These are phyloP conservation scores for Trichoderma sp. DNA, from an alignment of 2,329 filamentous ascomycete genomes.

Conservation along the genomic window DNA sequence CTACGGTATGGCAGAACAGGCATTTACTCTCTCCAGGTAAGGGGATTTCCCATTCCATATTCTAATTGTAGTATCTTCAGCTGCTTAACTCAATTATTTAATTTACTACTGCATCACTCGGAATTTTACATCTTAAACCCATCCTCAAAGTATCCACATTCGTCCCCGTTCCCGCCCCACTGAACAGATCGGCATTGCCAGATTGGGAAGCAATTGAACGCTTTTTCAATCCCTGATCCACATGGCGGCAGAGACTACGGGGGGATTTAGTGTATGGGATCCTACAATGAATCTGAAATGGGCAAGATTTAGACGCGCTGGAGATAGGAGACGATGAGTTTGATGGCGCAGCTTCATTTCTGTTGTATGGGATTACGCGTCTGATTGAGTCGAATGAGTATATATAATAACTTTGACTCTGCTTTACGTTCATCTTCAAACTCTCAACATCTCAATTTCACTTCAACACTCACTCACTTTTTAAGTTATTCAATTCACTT, in stretches of 20 bases:
- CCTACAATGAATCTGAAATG: not conserved
- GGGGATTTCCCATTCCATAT: not conserved
- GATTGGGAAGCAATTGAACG: not conserved
- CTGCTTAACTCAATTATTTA: not conserved
- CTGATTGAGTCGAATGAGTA: not conserved
- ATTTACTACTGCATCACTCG: not conserved
- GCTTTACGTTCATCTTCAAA: not conserved
- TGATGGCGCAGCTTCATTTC: not conserved
- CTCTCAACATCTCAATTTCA: not conserved
- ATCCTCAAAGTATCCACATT: not conserved
- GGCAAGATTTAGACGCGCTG: not conserved
- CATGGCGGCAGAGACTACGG: not conserved
- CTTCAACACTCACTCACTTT: not conserved
- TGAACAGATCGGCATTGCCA: not conserved
- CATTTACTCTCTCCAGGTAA: not conserved
- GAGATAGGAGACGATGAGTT: not conserved
- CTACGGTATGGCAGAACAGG: not conserved
- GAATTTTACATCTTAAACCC: not conserved
- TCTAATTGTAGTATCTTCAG: not conserved
- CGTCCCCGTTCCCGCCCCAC: not conserved
- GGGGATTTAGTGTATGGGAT: too few species aligned
- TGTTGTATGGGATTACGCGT: not conserved
- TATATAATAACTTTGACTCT: not conserved
- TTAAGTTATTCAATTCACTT: not conserved
- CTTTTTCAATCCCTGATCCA: not conserved